Evolutionary conservation across 768 basidiomycete genomes (phyloP).

Genomic region (Artomyces pyxidatus): DNA sequence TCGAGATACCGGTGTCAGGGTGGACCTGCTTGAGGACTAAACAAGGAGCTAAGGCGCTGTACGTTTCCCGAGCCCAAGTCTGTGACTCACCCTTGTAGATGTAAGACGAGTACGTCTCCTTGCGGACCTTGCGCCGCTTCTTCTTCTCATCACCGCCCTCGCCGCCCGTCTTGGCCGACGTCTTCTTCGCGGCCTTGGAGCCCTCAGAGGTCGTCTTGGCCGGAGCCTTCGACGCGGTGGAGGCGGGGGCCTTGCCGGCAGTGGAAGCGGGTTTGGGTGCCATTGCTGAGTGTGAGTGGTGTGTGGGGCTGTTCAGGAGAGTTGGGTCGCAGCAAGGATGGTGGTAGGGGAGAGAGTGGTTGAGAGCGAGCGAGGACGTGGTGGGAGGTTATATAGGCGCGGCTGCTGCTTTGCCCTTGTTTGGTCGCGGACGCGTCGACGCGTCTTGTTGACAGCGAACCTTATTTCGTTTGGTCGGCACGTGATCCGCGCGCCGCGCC

Average conservation of each 20-base stretch:
- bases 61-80: background rate
- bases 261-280: slow-evolving; percentile 74
- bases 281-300: slow-evolving; percentile 45
- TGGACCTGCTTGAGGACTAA: slow-evolving; percentile 94
- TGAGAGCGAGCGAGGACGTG: slow-evolving; percentile 7
- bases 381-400: slow-evolving; percentile 7
- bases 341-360: slow-evolving; percentile 9
- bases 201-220: slow-evolving; percentile 55
- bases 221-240: slow-evolving; percentile 59
- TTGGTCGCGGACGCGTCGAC: slow-evolving; percentile 24
- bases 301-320: slow-evolving; percentile 39
- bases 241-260: slow-evolving; percentile 75
- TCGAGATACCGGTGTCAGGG: slow-evolving; percentile 98
- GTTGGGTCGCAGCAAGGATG: slow-evolving; percentile 9
- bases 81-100: slow-evolving; percentile 71
- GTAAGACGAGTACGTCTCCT: slow-evolving; percentile 92
- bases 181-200: slow-evolving; percentile 76
- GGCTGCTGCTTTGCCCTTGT: slow-evolving; percentile 18
- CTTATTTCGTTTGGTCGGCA: slow-evolving; percentile 21
- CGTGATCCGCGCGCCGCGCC: slow-evolving; percentile 2
- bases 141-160: slow-evolving; percentile 71
- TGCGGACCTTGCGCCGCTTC: slow-evolving; percentile 77
- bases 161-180: slow-evolving; percentile 49
- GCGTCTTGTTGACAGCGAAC: slow-evolving; percentile 29
- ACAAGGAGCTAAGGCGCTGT: too few relatives aligned